Evolutionary conservation across 2,329 filamentous ascomycete genomes (phyloP).

Genomic region (Fusarium tjaetaba): DNA sequence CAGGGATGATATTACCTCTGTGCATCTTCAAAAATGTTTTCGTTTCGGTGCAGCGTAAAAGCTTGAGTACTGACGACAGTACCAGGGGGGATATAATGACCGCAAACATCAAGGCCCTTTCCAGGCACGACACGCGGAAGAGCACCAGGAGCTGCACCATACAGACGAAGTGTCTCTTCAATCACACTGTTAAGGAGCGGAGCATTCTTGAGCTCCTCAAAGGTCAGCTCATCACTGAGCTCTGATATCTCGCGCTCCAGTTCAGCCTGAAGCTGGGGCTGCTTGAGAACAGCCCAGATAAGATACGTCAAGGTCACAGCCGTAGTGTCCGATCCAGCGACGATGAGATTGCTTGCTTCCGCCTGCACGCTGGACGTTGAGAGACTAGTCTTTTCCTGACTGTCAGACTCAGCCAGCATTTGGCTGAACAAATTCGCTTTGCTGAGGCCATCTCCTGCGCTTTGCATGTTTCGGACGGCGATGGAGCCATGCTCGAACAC

Average conservation of each 20-base stretch:
- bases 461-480: not conserved
- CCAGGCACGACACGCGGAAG: constrained; percentile 7
- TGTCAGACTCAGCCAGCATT: not conserved
- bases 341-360: constrained; percentile 5
- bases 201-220: constrained; percentile 1
- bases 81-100: not conserved
- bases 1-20: not conserved
- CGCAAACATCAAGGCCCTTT: not conserved
- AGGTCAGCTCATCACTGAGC: not conserved
- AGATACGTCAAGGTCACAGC: constrained; percentile 25
- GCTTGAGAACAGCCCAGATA: constrained; percentile 20
- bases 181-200: constrained; percentile 18
- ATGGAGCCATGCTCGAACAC: not conserved
- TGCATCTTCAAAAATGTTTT: not conserved
- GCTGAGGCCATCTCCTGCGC: not conserved
- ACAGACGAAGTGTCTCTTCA: constrained; percentile 21
- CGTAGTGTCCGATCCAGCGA: constrained; percentile 23
- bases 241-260: constrained; percentile 6
- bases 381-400: not conserved
- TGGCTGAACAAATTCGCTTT: constrained; percentile 1
- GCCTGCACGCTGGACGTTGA: not conserved
- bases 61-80: constrained; percentile 21
- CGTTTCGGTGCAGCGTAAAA: constrained; percentile 12
- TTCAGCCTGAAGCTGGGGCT: not conserved
- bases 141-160: constrained; percentile 26